A percentile compares a stretch with the other conserved stretches of the same genome.
Conservation (phyloP, 78 protist species). For the Dictyostelium firmibasis region DNA sequence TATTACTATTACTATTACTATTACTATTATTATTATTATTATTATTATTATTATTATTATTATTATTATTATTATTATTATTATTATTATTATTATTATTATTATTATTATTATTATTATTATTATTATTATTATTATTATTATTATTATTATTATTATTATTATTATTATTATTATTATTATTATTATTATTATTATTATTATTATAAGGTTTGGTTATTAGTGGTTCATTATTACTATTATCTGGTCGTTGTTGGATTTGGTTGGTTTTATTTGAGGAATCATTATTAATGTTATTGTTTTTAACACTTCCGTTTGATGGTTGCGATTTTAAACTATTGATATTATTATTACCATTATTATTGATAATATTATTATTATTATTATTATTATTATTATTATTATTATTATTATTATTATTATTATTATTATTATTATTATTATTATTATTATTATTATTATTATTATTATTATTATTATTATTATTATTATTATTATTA, state of each 20-base stretch:
- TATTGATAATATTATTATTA: background rate
- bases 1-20: background rate
- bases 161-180: background rate
- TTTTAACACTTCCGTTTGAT: background rate
- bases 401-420: background rate
- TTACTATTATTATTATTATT: slow-evolving; percentile 1
- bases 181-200: background rate
- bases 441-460: background rate
- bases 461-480: background rate
- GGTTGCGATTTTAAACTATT: background rate
- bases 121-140: background rate
- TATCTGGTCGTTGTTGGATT: background rate
- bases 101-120: too few species aligned
- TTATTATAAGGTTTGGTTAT: background rate
- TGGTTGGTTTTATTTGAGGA: background rate
- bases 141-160: slow-evolving; percentile 4
- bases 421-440: background rate
- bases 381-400: background rate
- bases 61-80: background rate
- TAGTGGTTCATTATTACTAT: background rate
- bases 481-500: slow-evolving; percentile 4
- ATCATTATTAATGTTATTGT: too few species aligned
- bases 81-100: too few species aligned
- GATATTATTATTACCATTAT: background rate
- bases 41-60: slow-evolving; percentile 13